These are phyloP conservation scores for Pleurotus djamor DNA, from an alignment of 768 basidiomycete genomes.

Conservation along the genomic window DNA sequence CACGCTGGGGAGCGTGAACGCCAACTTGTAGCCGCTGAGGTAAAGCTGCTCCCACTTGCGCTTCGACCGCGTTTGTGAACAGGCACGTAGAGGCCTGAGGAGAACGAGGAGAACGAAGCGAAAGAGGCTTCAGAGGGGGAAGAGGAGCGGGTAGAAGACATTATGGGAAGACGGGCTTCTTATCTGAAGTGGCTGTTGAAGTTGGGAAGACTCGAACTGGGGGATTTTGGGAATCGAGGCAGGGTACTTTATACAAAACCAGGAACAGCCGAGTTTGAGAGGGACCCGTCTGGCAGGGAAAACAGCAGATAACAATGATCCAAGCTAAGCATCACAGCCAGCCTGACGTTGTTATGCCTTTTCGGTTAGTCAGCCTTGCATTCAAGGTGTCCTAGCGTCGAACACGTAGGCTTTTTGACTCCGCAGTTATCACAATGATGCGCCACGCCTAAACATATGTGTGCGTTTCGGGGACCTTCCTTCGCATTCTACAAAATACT, in stretches of 20 bases:
- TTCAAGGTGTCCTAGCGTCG: conserved; percentile 8
- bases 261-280: conserved; percentile 3
- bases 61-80: conserved; percentile 31
- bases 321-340: conserved; percentile 3
- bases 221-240: neutral
- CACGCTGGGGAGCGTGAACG: conserved; percentile 8
- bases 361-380: conserved; percentile 7
- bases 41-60: conserved; percentile 9
- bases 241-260: conserved; percentile 7
- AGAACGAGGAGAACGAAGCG: conserved; percentile 17
- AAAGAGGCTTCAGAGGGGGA: conserved; percentile 11
- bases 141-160: conserved; percentile 10
- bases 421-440: conserved; percentile 8
- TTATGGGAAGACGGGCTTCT: conserved; percentile 17
- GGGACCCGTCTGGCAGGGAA: no score
- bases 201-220: conserved; percentile 6
- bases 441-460: conserved; percentile 3
- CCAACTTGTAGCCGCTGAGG: conserved; percentile 17
- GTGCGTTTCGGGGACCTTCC: conserved; percentile 1
- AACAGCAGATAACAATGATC: conserved; percentile 5
- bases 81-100: conserved; percentile 32
- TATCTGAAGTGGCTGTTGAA: conserved; percentile 16
- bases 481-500: neutral
- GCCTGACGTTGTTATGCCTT: conserved; percentile 6
- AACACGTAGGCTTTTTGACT: conserved; percentile 4